Base-by-base conservation (phyloP, 1,139 yeast genomes). In the Diutina mesorugosa region DNA sequence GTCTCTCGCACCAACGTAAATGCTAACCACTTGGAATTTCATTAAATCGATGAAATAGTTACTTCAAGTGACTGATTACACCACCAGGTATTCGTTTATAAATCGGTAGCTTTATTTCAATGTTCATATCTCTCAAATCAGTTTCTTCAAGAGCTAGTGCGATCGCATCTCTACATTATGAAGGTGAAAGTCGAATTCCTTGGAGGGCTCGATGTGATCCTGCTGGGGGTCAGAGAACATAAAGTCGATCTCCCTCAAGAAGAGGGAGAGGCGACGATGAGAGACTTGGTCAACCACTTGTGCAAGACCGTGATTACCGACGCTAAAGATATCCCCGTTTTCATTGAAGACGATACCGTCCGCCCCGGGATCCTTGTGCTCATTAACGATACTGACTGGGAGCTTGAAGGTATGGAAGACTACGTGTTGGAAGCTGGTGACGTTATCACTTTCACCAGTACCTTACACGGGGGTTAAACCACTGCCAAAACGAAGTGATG, bases 361-460 rank as follows among this genome's bases (percentile, higher is more conserved):
- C 82, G 98, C 56, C 97, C 98, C 0, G 99, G 99, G 1, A 90
- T 93, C 53, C 74, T 93, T 60, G 97, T 93, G 8, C 77, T 93
- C 57, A 86, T 93, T 61, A 93, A 93, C 65, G 99, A 93, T 66
- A 85, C 96, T 0, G 99, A 93, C 70, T 93, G 99, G 99, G 99
- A 93, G 66, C 72, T 93, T 38, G 96, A 90, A 67, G 98, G 91
- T 12, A 90, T 85, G 70, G 93, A 88, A 64, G 86, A 81, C 9
- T 90, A 90, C 64, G 81, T 78, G 18, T 69, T 93, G 26, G 88
- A 88, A 66, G 72, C 79, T 54, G 86, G 89, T 16, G 99, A 93
- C 69, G 78, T 82, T 35, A 78, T 93, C 51, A 82, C 95, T 4
- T 91, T 93, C 66, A 93, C 97, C 5, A 87, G 96, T 56, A 93